Conservation (phyloP, 495 filamentous ascomycete genomes). For the Aspergillus olivimuriae region DNA sequence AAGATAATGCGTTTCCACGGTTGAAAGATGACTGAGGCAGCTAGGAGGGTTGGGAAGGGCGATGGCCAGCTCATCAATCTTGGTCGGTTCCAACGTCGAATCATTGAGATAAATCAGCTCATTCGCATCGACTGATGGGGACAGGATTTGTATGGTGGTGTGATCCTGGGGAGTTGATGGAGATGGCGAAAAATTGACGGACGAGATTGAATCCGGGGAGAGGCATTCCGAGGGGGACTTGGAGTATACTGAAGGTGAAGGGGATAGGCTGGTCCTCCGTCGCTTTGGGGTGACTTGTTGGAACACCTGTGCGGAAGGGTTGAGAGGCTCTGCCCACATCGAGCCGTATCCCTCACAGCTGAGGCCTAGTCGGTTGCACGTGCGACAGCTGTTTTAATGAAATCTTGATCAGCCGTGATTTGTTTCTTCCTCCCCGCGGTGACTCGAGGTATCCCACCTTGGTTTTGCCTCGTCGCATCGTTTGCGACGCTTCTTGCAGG, state of each 20-base stretch:
- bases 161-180: neutral
- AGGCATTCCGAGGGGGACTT: conserved; percentile 4
- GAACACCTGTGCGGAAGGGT: conserved; percentile 29
- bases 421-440: neutral
- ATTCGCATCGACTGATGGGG: neutral
- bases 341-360: conserved; percentile 39
- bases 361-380: conserved; percentile 33
- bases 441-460: conserved; percentile 16
- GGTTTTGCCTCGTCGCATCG: conserved; percentile 41
- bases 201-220: neutral
- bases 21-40: conserved; percentile 25
- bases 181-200: neutral
- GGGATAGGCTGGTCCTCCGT: conserved; percentile 20
- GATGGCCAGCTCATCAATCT: neutral
- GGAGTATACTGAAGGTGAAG: conserved; percentile 12
- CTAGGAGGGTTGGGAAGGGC: conserved; percentile 8
- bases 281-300: conserved; percentile 23
- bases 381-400: conserved; percentile 32
- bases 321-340: conserved; percentile 36
- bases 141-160: neutral
- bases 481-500: conserved; percentile 40
- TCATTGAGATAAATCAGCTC: conserved; percentile 2
- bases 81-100: neutral
- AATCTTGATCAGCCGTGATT: too few species aligned
- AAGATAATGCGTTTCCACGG: conserved; percentile 35